Evolutionary conservation across 2,329 filamentous ascomycete genomes (phyloP).

Genomic region (Claviceps maximensis): DNA sequence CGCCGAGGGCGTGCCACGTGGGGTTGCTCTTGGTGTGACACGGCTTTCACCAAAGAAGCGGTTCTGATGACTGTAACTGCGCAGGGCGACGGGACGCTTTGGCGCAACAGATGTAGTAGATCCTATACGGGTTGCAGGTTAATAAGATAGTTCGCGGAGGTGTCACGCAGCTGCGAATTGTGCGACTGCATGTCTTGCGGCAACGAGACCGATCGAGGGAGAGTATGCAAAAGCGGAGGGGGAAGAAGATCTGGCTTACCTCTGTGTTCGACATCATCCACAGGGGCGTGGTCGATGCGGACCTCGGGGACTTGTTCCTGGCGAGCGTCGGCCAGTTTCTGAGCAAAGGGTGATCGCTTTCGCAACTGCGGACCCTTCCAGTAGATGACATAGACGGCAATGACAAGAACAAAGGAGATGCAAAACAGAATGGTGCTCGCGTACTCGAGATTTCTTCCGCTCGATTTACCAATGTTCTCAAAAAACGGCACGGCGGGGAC

Average conservation of each 20-base stretch:
- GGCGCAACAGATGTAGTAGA: conserved; percentile 12
- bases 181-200: too few species aligned
- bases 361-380: conserved; percentile 48
- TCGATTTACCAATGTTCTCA: conserved; percentile 35
- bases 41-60: conserved; percentile 29
- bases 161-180: too few species aligned
- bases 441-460: conserved; percentile 40
- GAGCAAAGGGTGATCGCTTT: conserved; percentile 49
- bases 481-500: conserved; percentile 55
- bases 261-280: conserved; percentile 13
- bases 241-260: conserved; percentile 12
- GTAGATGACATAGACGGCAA: conserved; percentile 54
- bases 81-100: conserved; percentile 11
- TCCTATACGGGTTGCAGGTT: background rate
- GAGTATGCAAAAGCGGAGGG: background rate
- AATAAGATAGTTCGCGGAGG: too few species aligned
- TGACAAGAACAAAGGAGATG: conserved; percentile 47
- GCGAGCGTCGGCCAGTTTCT: conserved; percentile 38
- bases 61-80: conserved; percentile 25
- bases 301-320: conserved; percentile 17
- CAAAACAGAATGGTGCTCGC: conserved; percentile 51
- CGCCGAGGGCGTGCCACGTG: conserved; percentile 23
- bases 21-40: conserved; percentile 25
- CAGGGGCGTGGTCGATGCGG: conserved; percentile 15
- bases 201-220: too few species aligned